Evolutionary conservation across 2,329 filamentous ascomycete genomes (phyloP), one percentile per base, ranked within the genome.

Genomic region (Trichoderma polysporum): DNA sequence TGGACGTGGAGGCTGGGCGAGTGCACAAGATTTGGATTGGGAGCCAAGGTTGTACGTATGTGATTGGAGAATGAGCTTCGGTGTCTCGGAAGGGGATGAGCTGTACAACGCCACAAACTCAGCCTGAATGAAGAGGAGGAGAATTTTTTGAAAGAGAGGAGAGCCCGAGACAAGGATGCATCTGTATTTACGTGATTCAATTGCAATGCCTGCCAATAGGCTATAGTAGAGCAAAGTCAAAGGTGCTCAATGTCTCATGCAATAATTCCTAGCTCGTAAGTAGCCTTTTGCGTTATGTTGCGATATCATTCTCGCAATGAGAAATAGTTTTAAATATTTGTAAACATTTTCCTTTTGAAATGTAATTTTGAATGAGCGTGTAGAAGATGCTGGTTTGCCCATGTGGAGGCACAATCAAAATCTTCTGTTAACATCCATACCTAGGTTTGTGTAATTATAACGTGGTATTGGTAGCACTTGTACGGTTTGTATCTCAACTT

Each of bases 1-100:
- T 91, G 41, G 89, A 92, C 73, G 88, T 92, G 3, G 88, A 88
- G 33, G 87, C 88, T 2, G 82, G 83, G 8, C 82, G 84, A 66
- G 75, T 85, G 13, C 90, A 92, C 71, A 89, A 92, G 77, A 90
- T 92, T 1, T 91, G 88, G 86, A 83, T 91, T 54, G 89, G 90
- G 1, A 71, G 76, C 1, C 79, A 85, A 68, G 90, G 90, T 0
- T 92, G 90, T 75, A 91, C 87, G 2, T 90, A 89, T 78, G 87
- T 88, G 9, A 86, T 88, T 73, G 86, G 88, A 56, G 86, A 89
- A 19, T 62, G 52, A 65, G 27, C 19, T 27, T 49, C 33, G 39
- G 19, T 29, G 9, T 37, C 61, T 25, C 31, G 5, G 57, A 49
- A 17, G 39, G 56, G 56, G 58, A 35, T 49, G 5, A n/a, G 31